These are phyloP conservation scores for Keithomyces neogunnii DNA, from an alignment of 2,329 filamentous ascomycete species.

Conservation along the genomic window DNA sequence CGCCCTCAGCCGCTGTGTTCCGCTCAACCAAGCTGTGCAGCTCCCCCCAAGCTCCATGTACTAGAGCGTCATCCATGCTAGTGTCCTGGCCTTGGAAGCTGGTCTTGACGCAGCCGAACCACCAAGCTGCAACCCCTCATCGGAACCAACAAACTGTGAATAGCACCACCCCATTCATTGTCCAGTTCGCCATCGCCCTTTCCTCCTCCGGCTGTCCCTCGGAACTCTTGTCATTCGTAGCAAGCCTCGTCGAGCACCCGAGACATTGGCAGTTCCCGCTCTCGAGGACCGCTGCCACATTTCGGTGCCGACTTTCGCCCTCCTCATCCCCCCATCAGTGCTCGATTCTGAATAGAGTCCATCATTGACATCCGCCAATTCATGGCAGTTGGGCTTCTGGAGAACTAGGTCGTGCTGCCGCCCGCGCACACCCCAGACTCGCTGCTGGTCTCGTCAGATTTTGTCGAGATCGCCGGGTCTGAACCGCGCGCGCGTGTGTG, in stretches of 20 bases:
- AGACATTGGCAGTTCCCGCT: neutral
- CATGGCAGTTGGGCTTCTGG: slow-evolving; percentile 7
- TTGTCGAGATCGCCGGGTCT: slow-evolving; percentile 10
- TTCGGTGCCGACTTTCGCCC: slow-evolving; percentile 3
- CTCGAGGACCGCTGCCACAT: slow-evolving; percentile 1
- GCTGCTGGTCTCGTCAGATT: slow-evolving; percentile 6
- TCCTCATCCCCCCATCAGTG: neutral
- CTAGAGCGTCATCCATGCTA: neutral
- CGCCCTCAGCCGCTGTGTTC: neutral
- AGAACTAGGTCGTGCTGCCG: slow-evolving; percentile 10
- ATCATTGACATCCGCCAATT: slow-evolving; percentile 4
- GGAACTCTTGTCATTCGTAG: neutral
- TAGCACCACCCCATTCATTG: neutral
- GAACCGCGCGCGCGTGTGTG: slow-evolving; percentile 8
- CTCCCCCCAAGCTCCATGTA: neutral
- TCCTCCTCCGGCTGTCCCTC: neutral
- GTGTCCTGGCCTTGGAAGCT: no score
- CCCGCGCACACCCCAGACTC: slow-evolving; percentile 10
- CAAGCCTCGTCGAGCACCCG: neutral
- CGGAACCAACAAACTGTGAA: neutral
- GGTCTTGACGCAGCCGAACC: neutral
- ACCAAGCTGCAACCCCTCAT: neutral
- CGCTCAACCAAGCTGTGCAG: neutral
- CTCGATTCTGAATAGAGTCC: neutral
- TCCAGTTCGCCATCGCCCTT: neutral